Conservation (phyloP, 2,329 filamentous ascomycete species). For the Alternaria viburni region DNA sequence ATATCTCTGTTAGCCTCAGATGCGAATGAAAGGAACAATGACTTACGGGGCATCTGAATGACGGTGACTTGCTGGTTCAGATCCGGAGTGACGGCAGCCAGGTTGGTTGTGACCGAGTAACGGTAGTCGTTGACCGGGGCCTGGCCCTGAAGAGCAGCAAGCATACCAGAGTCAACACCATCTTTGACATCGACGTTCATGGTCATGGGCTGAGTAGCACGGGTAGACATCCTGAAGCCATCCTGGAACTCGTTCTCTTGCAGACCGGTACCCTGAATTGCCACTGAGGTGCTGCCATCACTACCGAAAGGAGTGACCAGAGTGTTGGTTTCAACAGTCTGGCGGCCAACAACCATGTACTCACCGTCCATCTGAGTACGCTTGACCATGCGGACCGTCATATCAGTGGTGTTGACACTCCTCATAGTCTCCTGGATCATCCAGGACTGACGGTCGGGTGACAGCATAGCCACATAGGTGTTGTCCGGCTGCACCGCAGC, state of each 20-base stretch:
- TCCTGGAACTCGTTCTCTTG: slow-evolving; percentile 49
- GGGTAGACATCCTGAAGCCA: slow-evolving; percentile 47
- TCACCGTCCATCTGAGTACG: slow-evolving; percentile 45
- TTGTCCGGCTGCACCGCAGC: slow-evolving; percentile 43
- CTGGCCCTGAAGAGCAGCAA: slow-evolving; percentile 41
- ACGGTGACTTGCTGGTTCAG: slow-evolving; percentile 47
- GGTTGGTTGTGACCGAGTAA: slow-evolving; percentile 43
- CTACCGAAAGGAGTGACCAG: slow-evolving; percentile 42
- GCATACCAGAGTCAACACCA: slow-evolving; percentile 42
- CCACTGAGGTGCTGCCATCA: slow-evolving; percentile 32
- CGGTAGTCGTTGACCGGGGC: slow-evolving; percentile 44
- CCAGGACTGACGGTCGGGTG: slow-evolving; percentile 47
- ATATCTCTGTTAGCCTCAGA: slow-evolving; percentile 14
- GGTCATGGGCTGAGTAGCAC: slow-evolving; percentile 44
- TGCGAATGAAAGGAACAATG: too few relatives aligned
- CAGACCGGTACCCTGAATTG: slow-evolving; percentile 43
- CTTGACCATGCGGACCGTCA: slow-evolving; percentile 47
- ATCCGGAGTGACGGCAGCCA: slow-evolving; percentile 41
- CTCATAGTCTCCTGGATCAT: slow-evolving; percentile 48
- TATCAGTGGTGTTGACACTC: slow-evolving; percentile 47
- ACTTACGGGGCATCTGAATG: slow-evolving; percentile 46
- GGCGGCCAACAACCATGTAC: slow-evolving; percentile 48
- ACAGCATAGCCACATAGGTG: slow-evolving; percentile 46
- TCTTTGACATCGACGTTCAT: slow-evolving; percentile 47
- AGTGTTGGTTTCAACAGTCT: slow-evolving; percentile 45